Evolutionary conservation across 441 rosid genomes (phyloP).

Genomic region (Melastoma candidum): DNA sequence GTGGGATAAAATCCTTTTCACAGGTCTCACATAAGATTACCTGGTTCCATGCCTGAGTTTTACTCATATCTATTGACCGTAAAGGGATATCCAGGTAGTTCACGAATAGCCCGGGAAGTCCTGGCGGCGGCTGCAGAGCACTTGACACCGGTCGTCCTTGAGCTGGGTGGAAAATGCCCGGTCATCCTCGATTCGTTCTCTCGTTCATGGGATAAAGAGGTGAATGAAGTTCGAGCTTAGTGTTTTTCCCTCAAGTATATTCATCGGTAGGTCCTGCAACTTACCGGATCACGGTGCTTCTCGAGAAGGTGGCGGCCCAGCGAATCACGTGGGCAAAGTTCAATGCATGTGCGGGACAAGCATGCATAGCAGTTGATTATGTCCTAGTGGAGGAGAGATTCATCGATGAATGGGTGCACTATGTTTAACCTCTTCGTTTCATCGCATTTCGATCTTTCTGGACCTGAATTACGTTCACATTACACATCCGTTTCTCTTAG

Average conservation of each 20-base stretch:
- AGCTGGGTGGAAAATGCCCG: conserved; percentile 80
- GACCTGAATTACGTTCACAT: too few relatives aligned
- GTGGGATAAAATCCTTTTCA: conserved; percentile 92
- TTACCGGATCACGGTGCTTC: not conserved
- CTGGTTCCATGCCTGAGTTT: not conserved
- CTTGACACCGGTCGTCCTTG: conserved; percentile 65
- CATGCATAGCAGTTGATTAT: conserved; percentile 76
- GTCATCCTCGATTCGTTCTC: conserved; percentile 46
- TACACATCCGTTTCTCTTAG: too few relatives aligned
- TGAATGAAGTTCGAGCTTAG: conserved; percentile 4
- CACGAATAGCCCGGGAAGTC: conserved; percentile 44
- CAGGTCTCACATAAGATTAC: conserved; percentile 32
- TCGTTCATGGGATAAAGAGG: conserved; percentile 50
- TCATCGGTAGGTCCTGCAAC: not conserved
- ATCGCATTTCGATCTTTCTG: too few relatives aligned
- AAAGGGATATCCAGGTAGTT: conserved; percentile 22
- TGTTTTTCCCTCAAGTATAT: not conserved
- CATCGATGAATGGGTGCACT: conserved; percentile 7
- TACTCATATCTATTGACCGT: not conserved
- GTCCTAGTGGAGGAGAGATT: conserved; percentile 50
- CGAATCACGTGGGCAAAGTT: conserved; percentile 34
- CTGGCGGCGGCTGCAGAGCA: conserved; percentile 58
- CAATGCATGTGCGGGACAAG: conserved; percentile 78
- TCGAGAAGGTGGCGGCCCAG: too few relatives aligned
- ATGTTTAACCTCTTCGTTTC: too few relatives aligned